Percentiles rank a stretch among this genome's conserved stretches.
These are phyloP conservation scores for Gnomoniopsis smithogilvyi DNA, from an alignment of 2,329 filamentous ascomycete species.

Conservation along the genomic window DNA sequence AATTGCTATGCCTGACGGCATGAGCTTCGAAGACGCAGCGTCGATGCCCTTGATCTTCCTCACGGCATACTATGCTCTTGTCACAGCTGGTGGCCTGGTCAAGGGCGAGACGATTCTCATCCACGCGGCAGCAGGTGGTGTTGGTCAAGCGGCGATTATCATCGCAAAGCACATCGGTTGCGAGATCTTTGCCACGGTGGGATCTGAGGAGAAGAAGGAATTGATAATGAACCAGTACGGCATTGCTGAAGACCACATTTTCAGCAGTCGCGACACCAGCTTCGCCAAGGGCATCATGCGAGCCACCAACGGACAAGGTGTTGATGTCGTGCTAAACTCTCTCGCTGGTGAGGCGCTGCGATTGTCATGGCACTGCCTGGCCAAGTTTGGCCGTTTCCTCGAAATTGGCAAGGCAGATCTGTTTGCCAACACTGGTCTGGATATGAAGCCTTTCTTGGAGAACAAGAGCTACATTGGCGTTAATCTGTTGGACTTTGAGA, in stretches of 20 bases:
- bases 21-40: slow-evolving; percentile 19
- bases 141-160: slow-evolving; percentile 13
- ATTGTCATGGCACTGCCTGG: slow-evolving; percentile 20
- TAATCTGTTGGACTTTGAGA: slow-evolving; percentile 17
- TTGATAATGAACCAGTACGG: slow-evolving; percentile 11
- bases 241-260: slow-evolving; percentile 26
- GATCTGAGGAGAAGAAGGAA: slow-evolving; percentile 6
- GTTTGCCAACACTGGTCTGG: slow-evolving; percentile 29
- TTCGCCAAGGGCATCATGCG: slow-evolving; percentile 26
- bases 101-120: slow-evolving; percentile 24
- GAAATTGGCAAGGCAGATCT: slow-evolving; percentile 19
- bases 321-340: slow-evolving; percentile 30
- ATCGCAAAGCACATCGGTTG: slow-evolving; percentile 18
- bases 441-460: slow-evolving; percentile 26
- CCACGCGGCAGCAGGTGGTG: slow-evolving; percentile 23
- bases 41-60: slow-evolving; percentile 22
- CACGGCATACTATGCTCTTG: slow-evolving; percentile 26
- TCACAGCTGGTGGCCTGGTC: slow-evolving; percentile 21
- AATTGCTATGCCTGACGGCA: slow-evolving; percentile 16
- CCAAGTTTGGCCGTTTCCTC: slow-evolving; percentile 17
- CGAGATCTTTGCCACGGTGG: slow-evolving; percentile 15
- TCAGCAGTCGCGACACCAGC: slow-evolving; percentile 21
- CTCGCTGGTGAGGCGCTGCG: slow-evolving; percentile 26
- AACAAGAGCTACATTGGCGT: slow-evolving; percentile 29
- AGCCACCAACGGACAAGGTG: slow-evolving; percentile 24